phyloP scores from a whole-genome alignment of 192 early-diverging fungal species.

The Coemansia sp. region DNA sequence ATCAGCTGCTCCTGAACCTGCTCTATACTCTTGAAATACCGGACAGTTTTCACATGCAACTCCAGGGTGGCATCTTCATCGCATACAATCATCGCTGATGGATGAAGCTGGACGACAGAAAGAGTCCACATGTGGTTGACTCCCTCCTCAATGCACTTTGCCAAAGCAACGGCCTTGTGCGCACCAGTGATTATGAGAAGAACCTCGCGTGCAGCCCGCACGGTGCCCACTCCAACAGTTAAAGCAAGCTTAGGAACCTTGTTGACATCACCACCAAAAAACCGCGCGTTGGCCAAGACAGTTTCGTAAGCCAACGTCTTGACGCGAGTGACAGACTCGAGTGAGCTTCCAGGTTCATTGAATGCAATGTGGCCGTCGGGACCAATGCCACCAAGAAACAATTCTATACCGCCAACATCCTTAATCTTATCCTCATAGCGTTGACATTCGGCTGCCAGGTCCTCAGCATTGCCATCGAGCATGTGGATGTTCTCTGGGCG shows the following conservation, averaged over 20 bases:
- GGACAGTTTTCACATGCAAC: conserved; percentile 87
- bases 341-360: conserved; percentile 85
- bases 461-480: conserved; percentile 79
- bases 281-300: conserved; percentile 82
- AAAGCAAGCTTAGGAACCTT: conserved; percentile 89
- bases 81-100: conserved; percentile 81
- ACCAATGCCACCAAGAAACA: conserved; percentile 85
- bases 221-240: conserved; percentile 87
- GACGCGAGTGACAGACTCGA: conserved; percentile 78
- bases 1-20: conserved; percentile 78
- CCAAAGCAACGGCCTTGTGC: conserved; percentile 79
- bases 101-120: conserved; percentile 80
- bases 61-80: conserved; percentile 89
- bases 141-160: conserved; percentile 82
- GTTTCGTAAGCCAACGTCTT: conserved; percentile 91
- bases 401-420: conserved; percentile 78
- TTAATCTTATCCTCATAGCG: conserved; percentile 79
- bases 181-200: conserved; percentile 85
- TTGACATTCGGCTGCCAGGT: conserved; percentile 78
- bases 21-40: conserved; percentile 88
- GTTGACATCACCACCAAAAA: conserved; percentile 83
- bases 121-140: conserved; percentile 94
- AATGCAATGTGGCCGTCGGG: conserved; percentile 92
- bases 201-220: conserved; percentile 84
- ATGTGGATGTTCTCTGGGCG: conserved; percentile 76